Base-by-base conservation (phyloP, 1,284 basidiomycete species). In the Tilletia setariae region DNA sequence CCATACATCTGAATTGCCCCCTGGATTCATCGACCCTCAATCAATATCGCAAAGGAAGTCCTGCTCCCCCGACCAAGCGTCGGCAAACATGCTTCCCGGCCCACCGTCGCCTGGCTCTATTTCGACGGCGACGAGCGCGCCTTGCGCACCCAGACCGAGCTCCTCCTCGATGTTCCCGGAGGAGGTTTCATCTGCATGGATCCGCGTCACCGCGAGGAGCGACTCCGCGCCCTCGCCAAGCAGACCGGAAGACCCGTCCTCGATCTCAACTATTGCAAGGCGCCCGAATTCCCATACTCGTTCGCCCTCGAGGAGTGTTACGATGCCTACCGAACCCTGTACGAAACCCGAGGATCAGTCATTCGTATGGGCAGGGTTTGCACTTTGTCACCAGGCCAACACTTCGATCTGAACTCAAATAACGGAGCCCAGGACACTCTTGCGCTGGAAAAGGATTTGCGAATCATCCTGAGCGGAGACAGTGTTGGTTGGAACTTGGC, bases 241-340 rank as follows among this genome's bases (percentile, higher is more conserved):
- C 86, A 87, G 68, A 93, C 91, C 0, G 87, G 90, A 7, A 89
- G 89, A 77, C 91, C 92, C 11, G 88, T 98, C 1, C 84, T 98
- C 49, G 87, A 91, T 7, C 88, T 98, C 64, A 92, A 98, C 76
- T 98, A 98, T 82, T 92, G 93, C 66, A 98, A 98, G 84, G 92
- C 94, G 30, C 94, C 94, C 6, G 93, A 83, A 63, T 82, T 94
- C 85, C 94, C 93, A 2, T 97, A 92, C 83, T 94, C 94, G 0
- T 97, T 90, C 84, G 93, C 94, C 1, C 90, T 94, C 69, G 93
- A 98, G 82, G 94, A 98, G 79, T 90, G 90, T 44, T 95, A 93
- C 80, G 94, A 98, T 83, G 87, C 88, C 15, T 98, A 97, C 82
- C 87, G 89, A 59, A 85, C 91, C 3, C 84, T 98, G 32, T 88